Evolutionary conservation across 345 rosid species (phyloP).

Genomic region (Garcia nutans): DNA sequence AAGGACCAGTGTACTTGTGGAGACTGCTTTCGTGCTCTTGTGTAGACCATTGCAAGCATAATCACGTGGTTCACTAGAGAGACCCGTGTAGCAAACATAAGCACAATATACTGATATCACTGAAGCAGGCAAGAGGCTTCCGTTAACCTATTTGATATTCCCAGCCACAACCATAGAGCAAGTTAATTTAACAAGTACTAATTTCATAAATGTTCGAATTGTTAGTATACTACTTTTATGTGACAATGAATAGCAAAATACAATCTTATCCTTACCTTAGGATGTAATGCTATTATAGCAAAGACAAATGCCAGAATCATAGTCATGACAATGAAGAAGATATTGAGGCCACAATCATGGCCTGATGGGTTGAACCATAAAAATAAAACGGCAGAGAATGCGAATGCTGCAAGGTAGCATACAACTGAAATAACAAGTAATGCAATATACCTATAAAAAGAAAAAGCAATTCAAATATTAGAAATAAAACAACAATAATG

Average conservation of each 20-base stretch:
- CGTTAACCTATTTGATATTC: conserved; percentile 61
- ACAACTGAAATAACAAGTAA: conserved; percentile 70
- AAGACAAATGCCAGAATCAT: conserved; percentile 79
- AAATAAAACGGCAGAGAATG: conserved; percentile 77
- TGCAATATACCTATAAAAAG: conserved; percentile 67
- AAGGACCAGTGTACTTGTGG: conserved; percentile 70
- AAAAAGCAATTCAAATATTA: conserved; percentile 27
- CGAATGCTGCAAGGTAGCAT: conserved; percentile 80
- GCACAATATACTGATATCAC: conserved; percentile 90
- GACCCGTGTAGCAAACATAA: conserved; percentile 93
- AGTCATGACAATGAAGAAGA: conserved; percentile 88
- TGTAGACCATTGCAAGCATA: conserved; percentile 92
- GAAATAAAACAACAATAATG: conserved; percentile 13
- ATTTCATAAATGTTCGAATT: too few species aligned
- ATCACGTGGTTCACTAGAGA: conserved; percentile 90
- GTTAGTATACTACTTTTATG: background rate
- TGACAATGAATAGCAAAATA: conserved; percentile 14
- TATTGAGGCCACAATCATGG: conserved; percentile 81
- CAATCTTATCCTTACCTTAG: conserved; percentile 52
- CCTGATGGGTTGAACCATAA: conserved; percentile 99
- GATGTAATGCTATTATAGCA: conserved; percentile 76
- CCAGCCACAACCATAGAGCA: conserved; percentile 9
- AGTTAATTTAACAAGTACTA: background rate
- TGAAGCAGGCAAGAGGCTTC: conserved; percentile 97
- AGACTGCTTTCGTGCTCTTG: conserved; percentile 67